Evolutionary conservation across 2,329 filamentous ascomycete species (phyloP).

Genomic region (Fusarium piperis): DNA sequence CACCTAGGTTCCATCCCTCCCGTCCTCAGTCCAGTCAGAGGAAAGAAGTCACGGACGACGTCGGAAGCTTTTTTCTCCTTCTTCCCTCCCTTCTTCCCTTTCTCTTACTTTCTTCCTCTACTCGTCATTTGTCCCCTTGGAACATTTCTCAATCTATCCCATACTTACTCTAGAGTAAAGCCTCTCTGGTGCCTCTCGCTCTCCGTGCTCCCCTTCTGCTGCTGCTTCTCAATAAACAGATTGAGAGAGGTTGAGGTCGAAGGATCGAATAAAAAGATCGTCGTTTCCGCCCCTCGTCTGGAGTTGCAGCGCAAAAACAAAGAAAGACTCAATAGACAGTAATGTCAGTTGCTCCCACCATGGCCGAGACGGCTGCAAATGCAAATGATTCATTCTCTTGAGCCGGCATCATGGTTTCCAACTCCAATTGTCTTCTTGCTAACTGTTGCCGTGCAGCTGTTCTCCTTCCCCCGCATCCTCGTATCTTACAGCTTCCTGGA

Average conservation of each 20-base stretch:
- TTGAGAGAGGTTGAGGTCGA: constrained; percentile 29
- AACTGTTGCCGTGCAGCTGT: constrained; percentile 16
- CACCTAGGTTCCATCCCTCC: not conserved
- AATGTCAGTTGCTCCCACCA: constrained; percentile 12
- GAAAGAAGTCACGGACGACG: constrained; percentile 11
- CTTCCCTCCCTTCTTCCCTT: not conserved
- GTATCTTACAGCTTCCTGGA: not conserved
- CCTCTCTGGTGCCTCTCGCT: constrained; percentile 10
- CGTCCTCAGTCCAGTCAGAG: constrained; percentile 4
- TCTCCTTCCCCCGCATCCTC: constrained; percentile 17
- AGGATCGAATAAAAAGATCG: constrained; percentile 30
- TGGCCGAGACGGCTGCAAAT: not conserved
- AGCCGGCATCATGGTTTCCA: not conserved
- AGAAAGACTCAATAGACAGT: not conserved
- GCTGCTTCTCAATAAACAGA: constrained; percentile 42
- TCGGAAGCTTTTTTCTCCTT: constrained; percentile 19
- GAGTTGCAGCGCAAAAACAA: constrained; percentile 38
- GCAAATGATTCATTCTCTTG: not conserved
- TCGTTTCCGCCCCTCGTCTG: constrained; percentile 38
- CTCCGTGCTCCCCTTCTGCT: constrained; percentile 24
- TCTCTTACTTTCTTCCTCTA: constrained; percentile 12
- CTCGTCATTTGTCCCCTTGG: constrained; percentile 19
- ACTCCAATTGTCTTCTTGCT: constrained; percentile 15
- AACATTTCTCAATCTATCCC: constrained; percentile 8
- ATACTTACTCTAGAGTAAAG: constrained; percentile 3